These are phyloP conservation scores for Cladosporium sphaerospermum DNA, from an alignment of 2,329 filamentous ascomycete genomes.

Conservation along the genomic window DNA sequence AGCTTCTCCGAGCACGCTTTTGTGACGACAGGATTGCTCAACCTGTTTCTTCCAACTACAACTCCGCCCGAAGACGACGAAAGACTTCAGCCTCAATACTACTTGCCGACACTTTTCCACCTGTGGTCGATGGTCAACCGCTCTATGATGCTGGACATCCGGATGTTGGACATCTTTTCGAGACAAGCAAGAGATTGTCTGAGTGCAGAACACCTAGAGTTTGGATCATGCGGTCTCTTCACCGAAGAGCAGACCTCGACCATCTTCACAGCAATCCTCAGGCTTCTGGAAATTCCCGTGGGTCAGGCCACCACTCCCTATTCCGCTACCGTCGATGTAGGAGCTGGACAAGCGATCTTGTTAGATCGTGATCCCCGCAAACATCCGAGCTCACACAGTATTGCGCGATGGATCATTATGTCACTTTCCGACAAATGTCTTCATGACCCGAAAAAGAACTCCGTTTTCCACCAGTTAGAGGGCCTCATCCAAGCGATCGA, in stretches of 20 bases:
- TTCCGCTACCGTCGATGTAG: conserved; percentile 69
- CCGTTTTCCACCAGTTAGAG: conserved; percentile 77
- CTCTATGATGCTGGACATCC: conserved; percentile 78
- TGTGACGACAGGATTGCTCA: conserved; percentile 82
- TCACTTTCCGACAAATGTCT: conserved; percentile 82
- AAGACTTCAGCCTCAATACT: conserved; percentile 79
- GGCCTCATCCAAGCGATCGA: conserved; percentile 91
- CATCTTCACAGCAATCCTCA: conserved; percentile 84
- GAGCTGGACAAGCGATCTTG: conserved; percentile 75
- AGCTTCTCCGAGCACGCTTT: conserved; percentile 89
- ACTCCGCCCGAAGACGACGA: conserved; percentile 64
- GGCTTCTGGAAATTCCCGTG: conserved; percentile 90
- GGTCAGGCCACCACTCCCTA: conserved; percentile 94
- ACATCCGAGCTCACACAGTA: conserved; percentile 84
- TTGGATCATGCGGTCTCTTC: conserved; percentile 83
- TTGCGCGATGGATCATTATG: conserved; percentile 88
- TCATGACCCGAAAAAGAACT: conserved; percentile 58
- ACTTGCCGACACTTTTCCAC: conserved; percentile 91
- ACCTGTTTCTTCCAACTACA: conserved; percentile 78
- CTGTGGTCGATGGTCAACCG: conserved; percentile 90
- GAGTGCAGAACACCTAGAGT: conserved; percentile 66
- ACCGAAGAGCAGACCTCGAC: conserved; percentile 85
- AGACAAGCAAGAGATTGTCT: conserved; percentile 80
- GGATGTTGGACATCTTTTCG: conserved; percentile 85
- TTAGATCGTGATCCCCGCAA: conserved; percentile 91